These are phyloP conservation scores for Stephanodiscus minutulus DNA, from an alignment of 108 stramenopile genomes.

Conservation along the genomic window DNA sequence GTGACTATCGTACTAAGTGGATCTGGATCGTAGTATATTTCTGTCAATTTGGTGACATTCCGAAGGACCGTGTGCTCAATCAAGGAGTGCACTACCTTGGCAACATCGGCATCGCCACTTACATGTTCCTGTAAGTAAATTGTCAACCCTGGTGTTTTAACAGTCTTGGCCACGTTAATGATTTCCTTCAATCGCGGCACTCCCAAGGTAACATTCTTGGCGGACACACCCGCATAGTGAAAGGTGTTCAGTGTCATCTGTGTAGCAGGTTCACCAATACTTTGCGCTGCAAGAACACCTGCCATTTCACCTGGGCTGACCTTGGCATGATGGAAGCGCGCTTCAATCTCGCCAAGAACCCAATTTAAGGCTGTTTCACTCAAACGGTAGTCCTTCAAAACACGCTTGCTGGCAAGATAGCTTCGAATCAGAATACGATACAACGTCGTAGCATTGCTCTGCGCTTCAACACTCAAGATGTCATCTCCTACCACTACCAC, in stretches of 20 bases:
- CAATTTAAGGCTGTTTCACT: constrained; percentile 89
- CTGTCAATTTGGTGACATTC: constrained; percentile 90
- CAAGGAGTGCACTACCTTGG: constrained; percentile 80
- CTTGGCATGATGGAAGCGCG: constrained; percentile 87
- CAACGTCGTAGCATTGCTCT: constrained; percentile 92
- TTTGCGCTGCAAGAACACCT: constrained; percentile 98
- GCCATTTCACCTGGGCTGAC: constrained; percentile 98
- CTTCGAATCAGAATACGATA: constrained; percentile 92
- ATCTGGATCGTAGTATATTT: constrained; percentile 98
- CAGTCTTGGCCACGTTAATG: constrained; percentile 96
- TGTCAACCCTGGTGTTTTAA: constrained; percentile 95
- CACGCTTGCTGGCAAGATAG: constrained; percentile 85
- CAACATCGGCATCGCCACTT: constrained; percentile 79
- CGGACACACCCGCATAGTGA: constrained; percentile 97
- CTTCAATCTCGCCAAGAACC: constrained; percentile 92
- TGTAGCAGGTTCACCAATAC: constrained; percentile 99
- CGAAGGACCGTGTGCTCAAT: constrained; percentile 95
- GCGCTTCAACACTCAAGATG: constrained; percentile 86
- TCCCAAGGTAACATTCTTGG: constrained; percentile 99
- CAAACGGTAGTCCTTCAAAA: constrained; percentile 88
- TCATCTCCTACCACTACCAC: constrained; percentile 95
- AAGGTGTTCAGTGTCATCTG: constrained; percentile 99
- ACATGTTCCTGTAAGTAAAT: constrained; percentile 87
- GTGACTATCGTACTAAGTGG: constrained; percentile 85
- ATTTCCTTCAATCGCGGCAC: constrained; percentile 98